These are phyloP conservation scores for Panellus pusillus DNA, from an alignment of 768 basidiomycete species.

Conservation along the genomic window DNA sequence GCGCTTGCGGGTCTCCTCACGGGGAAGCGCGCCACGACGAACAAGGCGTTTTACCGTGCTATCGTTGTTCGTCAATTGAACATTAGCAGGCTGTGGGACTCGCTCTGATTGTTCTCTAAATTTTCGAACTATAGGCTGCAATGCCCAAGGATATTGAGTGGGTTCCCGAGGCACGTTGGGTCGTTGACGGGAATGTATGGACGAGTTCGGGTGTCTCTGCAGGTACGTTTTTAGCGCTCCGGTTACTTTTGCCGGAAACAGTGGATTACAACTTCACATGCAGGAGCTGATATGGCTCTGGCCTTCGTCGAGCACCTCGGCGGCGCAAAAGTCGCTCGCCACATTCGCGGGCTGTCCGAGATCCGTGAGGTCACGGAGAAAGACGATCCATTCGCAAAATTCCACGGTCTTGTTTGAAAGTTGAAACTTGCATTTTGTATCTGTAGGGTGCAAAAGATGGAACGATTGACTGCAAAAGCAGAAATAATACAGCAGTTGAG, in stretches of 20 bases:
- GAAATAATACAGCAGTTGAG: too few relatives aligned
- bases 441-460: too few relatives aligned
- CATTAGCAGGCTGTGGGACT: too few relatives aligned
- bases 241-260: neutral
- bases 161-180: constrained; percentile 36
- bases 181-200: constrained; percentile 36
- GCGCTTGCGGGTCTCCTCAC: constrained; percentile 33
- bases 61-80: constrained; percentile 18
- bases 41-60: constrained; percentile 31
- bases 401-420: constrained; percentile 20
- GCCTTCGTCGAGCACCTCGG: constrained; percentile 33
- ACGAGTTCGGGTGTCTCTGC: constrained; percentile 34
- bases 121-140: too few relatives aligned
- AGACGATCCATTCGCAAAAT: constrained; percentile 23
- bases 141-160: constrained; percentile 26
- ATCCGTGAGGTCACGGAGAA: constrained; percentile 14
- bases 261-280: neutral
- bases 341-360: constrained; percentile 20
- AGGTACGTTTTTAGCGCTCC: constrained; percentile 24
- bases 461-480: too few relatives aligned
- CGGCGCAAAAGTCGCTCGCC: constrained; percentile 23
- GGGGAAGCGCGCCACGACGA: constrained; percentile 38
- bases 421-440: too few relatives aligned
- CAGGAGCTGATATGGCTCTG: constrained; percentile 36
- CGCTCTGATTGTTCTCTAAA: too few relatives aligned